Base-by-base conservation (phyloP, 106 monocot genomes). In the Acorus calamus region DNA sequence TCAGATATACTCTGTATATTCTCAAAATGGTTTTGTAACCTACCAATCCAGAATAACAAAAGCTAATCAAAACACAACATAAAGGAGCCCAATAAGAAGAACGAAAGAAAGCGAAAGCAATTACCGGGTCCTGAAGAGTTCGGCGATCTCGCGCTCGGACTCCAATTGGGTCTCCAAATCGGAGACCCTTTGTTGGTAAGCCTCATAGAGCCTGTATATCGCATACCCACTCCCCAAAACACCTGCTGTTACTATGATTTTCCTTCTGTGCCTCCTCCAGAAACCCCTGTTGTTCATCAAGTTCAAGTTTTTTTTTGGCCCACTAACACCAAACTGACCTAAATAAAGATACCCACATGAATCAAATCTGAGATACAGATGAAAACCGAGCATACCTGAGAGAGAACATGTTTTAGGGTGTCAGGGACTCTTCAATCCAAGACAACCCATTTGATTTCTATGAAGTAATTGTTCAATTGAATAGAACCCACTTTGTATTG, bases 1-100 rank as follows among this genome's bases (percentile, higher is more conserved):
- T 96, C 87, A 42, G 84, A 84, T 11, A 87, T 84, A 71, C 76
- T 80, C 41, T 90, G 90, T 52, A 90, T 81, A 44, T 80, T 84
- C 65, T 96, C 81, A 59, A 90, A 85, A 71, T 82, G 94, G 0
- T 55, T 63, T 73, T 82, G 81, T 75, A 96, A 73, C 69, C 94
- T 90, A 47, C 47, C 66, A 49, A 56, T 52, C 46, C 13, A 67
- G 49, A 61, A 61, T 47, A 11, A 11, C 5, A 2, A 60, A 60
- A 50, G 12, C 4, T 44, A 47, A 56, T 11, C 46, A 49, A 66
- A 8, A 8, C 4, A 55, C 11, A 4, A 14, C 4, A 10, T 3
- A 46, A 8, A 9, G 11, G 43, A 50, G 10, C 9, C 7, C 7
- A 51, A 49, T 7, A 5, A n/a, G 44, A 55, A 55, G 11, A 10